Conservation (phyloP, 2,329 filamentous ascomycete species). For the Verticillium isaacii region DNA sequence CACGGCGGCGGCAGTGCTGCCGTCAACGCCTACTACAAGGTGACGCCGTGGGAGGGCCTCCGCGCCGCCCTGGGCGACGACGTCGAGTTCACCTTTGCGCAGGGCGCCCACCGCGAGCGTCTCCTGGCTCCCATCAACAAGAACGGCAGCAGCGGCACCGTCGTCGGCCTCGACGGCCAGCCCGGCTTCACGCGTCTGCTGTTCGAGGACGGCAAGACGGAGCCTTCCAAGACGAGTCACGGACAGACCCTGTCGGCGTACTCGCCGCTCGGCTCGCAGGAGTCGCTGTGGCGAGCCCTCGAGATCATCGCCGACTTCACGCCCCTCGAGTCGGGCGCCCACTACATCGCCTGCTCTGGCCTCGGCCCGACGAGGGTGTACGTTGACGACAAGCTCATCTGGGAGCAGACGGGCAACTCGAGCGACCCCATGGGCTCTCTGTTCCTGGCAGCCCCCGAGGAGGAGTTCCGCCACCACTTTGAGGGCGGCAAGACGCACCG, state of each 20-base stretch:
- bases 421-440: slow-evolving; percentile 29
- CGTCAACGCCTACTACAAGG: slow-evolving; percentile 27
- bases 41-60: slow-evolving; percentile 28
- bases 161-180: slow-evolving; percentile 24
- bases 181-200: slow-evolving; percentile 25
- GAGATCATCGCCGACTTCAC: slow-evolving; percentile 25
- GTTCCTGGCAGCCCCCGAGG: slow-evolving; percentile 23
- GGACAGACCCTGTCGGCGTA: slow-evolving; percentile 19
- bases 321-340: slow-evolving; percentile 20
- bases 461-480: slow-evolving; percentile 21
- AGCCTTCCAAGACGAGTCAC: slow-evolving; percentile 18
- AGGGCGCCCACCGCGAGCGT: slow-evolving; percentile 13
- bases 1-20: slow-evolving; percentile 33
- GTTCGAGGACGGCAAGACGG: slow-evolving; percentile 19
- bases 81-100: slow-evolving; percentile 22
- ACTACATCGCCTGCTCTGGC: slow-evolving; percentile 26
- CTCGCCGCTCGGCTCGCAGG: slow-evolving; percentile 15
- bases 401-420: slow-evolving; percentile 24
- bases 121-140: slow-evolving; percentile 16
- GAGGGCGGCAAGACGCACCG: slow-evolving; percentile 24
- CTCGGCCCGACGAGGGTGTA: slow-evolving; percentile 23
- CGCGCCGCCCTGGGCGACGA: slow-evolving; percentile 18
- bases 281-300: slow-evolving; percentile 18
- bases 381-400: slow-evolving; percentile 23
- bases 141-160: slow-evolving; percentile 15